Evolutionary conservation across 345 rosid species (phyloP).

Genomic region (Populus euphratica): DNA sequence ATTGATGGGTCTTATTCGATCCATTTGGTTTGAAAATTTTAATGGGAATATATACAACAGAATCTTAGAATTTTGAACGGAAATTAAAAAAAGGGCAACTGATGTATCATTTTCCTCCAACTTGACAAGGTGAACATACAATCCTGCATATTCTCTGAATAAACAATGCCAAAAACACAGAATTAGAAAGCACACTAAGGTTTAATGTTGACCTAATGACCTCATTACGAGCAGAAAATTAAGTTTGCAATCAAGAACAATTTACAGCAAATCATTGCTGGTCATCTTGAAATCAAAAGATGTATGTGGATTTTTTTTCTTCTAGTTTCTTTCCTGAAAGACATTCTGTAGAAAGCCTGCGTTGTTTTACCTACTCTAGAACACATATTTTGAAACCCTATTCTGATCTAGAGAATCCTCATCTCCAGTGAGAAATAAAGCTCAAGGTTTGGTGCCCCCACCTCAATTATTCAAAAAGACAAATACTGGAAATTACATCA

Average conservation of each 20-base stretch:
- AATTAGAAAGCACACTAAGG: background rate
- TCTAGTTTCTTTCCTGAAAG: background rate
- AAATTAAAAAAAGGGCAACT: background rate
- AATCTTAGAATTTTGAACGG: background rate
- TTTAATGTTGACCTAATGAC: background rate
- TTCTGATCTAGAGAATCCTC: constrained; percentile 1
- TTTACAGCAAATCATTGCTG: background rate
- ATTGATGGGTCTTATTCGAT: constrained; percentile 21
- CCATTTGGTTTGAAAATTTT: background rate
- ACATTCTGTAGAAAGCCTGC: constrained; percentile 15
- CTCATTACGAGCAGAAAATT: background rate
- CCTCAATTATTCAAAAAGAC: constrained; percentile 19
- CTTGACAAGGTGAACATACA: background rate
- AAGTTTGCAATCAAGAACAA: background rate
- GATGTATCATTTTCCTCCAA: background rate
- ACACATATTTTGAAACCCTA: constrained; percentile 8
- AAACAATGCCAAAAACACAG: background rate
- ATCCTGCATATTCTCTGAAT: background rate
- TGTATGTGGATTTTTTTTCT: background rate
- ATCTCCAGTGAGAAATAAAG: constrained; percentile 1
- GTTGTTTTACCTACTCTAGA: constrained; percentile 2
- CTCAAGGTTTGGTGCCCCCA: constrained; percentile 20
- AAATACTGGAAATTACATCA: background rate
- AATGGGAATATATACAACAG: background rate
- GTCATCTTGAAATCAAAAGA: too few species aligned